Percentiles rank a stretch among this genome's conserved stretches.
phyloP scores from a whole-genome alignment of 73 alveolate genomes.

The Blepharisma stoltei region DNA sequence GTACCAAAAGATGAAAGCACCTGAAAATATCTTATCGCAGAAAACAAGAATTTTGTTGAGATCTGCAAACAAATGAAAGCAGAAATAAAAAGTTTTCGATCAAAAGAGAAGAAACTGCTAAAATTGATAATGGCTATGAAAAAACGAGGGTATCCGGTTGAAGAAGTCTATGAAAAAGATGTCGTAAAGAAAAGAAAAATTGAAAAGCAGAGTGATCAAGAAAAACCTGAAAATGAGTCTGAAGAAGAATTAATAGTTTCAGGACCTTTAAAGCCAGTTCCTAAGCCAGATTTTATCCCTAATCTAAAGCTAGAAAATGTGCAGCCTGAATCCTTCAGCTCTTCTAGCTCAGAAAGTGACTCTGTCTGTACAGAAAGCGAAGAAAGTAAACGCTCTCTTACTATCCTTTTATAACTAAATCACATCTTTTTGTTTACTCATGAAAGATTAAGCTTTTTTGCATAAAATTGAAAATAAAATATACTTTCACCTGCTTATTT shows the following conservation, averaged over 20 bases:
- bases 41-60: not conserved
- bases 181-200: constrained; percentile 16
- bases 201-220: not conserved
- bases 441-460: too few species aligned
- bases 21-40: not conserved
- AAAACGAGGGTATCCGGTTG: constrained; percentile 57
- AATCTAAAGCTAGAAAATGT: not conserved
- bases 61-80: not conserved
- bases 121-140: constrained; percentile 44
- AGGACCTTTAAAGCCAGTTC: not conserved
- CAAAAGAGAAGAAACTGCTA: constrained; percentile 56
- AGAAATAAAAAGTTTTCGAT: not conserved
- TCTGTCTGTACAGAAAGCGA: too few species aligned
- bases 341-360: too few species aligned
- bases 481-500: too few species aligned
- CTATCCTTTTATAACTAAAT: too few species aligned
- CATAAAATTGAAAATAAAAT: too few species aligned
- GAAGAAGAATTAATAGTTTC: not conserved
- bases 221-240: constrained; percentile 1
- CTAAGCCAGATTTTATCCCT: constrained; percentile 9
- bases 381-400: too few species aligned
- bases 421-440: too few species aligned
- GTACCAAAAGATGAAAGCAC: constrained; percentile 19
- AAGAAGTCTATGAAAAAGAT: constrained; percentile 49
- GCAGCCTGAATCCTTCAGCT: not conserved